Evolutionary conservation across 2,329 filamentous ascomycete genomes (phyloP).

Genomic region (Cercospora berteroae): DNA sequence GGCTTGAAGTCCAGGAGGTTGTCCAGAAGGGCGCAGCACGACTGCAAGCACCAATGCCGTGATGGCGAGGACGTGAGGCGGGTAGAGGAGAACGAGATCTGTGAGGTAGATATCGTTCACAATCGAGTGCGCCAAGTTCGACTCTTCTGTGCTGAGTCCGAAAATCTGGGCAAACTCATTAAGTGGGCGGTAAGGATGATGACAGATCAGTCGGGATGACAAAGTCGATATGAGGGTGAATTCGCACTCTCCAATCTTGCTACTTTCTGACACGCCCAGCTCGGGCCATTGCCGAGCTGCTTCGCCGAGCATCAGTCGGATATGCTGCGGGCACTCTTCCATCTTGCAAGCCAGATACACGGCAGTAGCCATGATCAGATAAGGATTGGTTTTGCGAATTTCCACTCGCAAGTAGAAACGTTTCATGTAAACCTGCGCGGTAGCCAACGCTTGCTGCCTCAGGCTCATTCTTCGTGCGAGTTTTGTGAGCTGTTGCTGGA

Average conservation of each 20-base stretch:
- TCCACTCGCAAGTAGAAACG: constrained; percentile 90
- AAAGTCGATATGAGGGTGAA: constrained; percentile 90
- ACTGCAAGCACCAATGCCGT: constrained; percentile 80
- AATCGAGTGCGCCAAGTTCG: constrained; percentile 72
- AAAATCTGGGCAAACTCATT: constrained; percentile 68
- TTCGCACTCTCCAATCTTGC: constrained; percentile 88
- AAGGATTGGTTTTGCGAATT: constrained; percentile 88
- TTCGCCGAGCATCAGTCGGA: constrained; percentile 83
- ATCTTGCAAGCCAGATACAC: constrained; percentile 96
- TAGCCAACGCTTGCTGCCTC: constrained; percentile 88
- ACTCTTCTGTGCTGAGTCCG: constrained; percentile 72
- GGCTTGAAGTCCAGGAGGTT: constrained; percentile 44
- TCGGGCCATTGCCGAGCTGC: constrained; percentile 83
- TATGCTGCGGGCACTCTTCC: constrained; percentile 96
- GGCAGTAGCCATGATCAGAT: constrained; percentile 87
- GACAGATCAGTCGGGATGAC: constrained; percentile 82
- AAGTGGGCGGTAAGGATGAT: constrained; percentile 85
- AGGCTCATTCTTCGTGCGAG: constrained; percentile 80
- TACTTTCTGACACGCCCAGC: constrained; percentile 70
- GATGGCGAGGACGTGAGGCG: constrained; percentile 85
- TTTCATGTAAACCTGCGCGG: constrained; percentile 90
- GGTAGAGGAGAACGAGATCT: constrained; percentile 79
- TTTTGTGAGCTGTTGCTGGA: constrained; percentile 80
- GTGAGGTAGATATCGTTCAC: constrained; percentile 93
- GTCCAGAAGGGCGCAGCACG: constrained; percentile 68